These are phyloP conservation scores for Begonia fuchsioides DNA, from an alignment of 306 rosid genomes.

Conservation along the genomic window DNA sequence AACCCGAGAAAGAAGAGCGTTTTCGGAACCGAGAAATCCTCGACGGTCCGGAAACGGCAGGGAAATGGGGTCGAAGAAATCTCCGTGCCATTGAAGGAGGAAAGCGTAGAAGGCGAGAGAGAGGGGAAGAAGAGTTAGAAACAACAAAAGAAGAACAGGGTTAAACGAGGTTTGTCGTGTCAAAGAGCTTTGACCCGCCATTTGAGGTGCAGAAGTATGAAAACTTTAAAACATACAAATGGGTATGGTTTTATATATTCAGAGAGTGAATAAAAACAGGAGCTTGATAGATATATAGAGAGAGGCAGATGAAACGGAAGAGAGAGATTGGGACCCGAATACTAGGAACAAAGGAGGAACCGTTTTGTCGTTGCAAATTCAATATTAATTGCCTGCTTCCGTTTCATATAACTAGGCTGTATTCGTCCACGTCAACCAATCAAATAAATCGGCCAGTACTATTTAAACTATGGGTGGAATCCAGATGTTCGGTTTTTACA, in stretches of 20 bases:
- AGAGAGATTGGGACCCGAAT: conserved; percentile 4
- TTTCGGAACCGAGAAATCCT: conserved; percentile 58
- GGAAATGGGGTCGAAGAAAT: conserved; percentile 54
- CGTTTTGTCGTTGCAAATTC: conserved; percentile 21
- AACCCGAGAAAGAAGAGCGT: conserved; percentile 11
- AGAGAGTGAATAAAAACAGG: neutral
- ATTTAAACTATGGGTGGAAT: no score
- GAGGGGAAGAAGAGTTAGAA: conserved; percentile 52
- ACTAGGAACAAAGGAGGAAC: conserved; percentile 9
- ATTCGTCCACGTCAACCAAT: no score
- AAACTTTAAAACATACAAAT: neutral
- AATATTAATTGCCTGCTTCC: neutral
- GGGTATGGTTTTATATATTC: conserved; percentile 13
- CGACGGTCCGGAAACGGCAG: conserved; percentile 63
- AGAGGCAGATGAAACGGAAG: neutral
- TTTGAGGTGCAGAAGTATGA: conserved; percentile 7
- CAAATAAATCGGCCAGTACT: no score
- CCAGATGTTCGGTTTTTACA: no score
- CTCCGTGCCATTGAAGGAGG: conserved; percentile 91
- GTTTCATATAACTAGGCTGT: neutral
- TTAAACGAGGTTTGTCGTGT: conserved; percentile 22
- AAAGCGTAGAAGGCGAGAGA: conserved; percentile 70
- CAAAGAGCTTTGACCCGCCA: conserved; percentile 56
- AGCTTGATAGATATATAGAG: neutral
- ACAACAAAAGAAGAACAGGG: conserved; percentile 41